Evolutionary conservation across 257 asterid genomes (phyloP), one percentile per base, ranked within the genome.

Genomic region (Marsdenia floribunda): DNA sequence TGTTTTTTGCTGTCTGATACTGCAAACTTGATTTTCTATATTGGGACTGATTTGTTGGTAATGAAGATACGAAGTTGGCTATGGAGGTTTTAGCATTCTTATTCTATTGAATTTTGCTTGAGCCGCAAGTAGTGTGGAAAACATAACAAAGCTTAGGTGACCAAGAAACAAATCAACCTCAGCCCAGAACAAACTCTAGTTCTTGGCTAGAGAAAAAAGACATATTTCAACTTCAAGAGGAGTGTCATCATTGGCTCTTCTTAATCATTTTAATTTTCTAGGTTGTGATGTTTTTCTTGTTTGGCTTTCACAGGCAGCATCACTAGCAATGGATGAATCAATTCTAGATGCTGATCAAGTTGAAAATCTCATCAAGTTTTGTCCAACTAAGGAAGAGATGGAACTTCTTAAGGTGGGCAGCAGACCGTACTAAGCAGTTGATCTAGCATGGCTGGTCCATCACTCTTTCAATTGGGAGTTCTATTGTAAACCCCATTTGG

Each of bases 301-400:
- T 68, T 76, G 22, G 76, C 69, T 80, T 83, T 79, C 71, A 63
- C 82, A 96, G 99, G 92, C 98, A 81, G 98, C 99, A 76, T 96
- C 94, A 75, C 94, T 96, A 49, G 96, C 98, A 65, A 87, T 96
- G 99, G 98, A 96, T 90, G 96, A 85, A 81, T 82, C 96, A 80
- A 82, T 92, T 40, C 81, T 96, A 84, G 99, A 96, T 88, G 98
- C 98, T 66, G 99, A 96, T 86, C 98, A 93, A 88, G 98, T 96
- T 61, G 99, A 96, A 83, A 93, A 93, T 83, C 96, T 96, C 66
- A 93, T 93, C 58, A 96, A 96, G 75, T 91, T 91, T 80, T 93
- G 99, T 80, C 99, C 99, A 42, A 93, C 98, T 18, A 96, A 96
- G 85, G 99, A 96, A 76, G 99, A 96, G 87, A 93, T 96, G 97